phyloP scores from a whole-genome alignment of 2,329 filamentous ascomycete genomes.

The Aurifilum marmelostoma region DNA sequence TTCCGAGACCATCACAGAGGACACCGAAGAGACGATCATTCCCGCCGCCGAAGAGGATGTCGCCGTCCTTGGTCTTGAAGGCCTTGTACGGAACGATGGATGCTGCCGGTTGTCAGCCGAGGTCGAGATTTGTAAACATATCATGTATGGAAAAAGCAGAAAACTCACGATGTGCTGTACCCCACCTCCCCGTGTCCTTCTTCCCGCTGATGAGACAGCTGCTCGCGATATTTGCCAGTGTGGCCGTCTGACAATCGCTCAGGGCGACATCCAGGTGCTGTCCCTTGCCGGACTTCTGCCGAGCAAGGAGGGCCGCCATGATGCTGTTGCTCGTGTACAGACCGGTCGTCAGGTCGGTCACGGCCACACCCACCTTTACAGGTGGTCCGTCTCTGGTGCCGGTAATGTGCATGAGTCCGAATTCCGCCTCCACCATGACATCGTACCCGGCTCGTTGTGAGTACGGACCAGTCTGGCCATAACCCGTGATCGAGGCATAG shows the following conservation, averaged over 20 bases:
- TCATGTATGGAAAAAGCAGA: constrained; percentile 24
- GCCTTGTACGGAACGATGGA: constrained; percentile 95
- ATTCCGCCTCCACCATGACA: constrained; percentile 98
- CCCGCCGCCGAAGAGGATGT: constrained; percentile 71
- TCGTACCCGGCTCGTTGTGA: constrained; percentile 89
- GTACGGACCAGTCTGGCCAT: constrained; percentile 94
- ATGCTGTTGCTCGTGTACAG: constrained; percentile 94
- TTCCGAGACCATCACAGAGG: constrained; percentile 62
- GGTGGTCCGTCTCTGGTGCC: constrained; percentile 85
- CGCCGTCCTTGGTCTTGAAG: constrained; percentile 74
- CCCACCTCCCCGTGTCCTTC: constrained; percentile 88
- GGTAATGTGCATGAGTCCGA: constrained; percentile 98
- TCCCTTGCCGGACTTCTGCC: constrained; percentile 74
- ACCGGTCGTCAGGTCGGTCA: constrained; percentile 93
- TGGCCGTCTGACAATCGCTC: constrained; percentile 94
- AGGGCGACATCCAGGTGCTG: constrained; percentile 92
- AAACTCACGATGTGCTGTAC: constrained; percentile 85
- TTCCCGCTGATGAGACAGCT: constrained; percentile 87
- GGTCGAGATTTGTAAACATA: not conserved
- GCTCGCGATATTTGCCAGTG: constrained; percentile 91
- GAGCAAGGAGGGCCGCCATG: constrained; percentile 85
- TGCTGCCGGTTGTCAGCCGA: constrained; percentile 52
- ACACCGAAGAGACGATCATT: constrained; percentile 72
- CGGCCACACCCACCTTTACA: constrained; percentile 95
- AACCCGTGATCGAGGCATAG: constrained; percentile 96